phyloP scores from a whole-genome alignment of 768 basidiomycete species.

The Sistotremastrum niveocremeum region DNA sequence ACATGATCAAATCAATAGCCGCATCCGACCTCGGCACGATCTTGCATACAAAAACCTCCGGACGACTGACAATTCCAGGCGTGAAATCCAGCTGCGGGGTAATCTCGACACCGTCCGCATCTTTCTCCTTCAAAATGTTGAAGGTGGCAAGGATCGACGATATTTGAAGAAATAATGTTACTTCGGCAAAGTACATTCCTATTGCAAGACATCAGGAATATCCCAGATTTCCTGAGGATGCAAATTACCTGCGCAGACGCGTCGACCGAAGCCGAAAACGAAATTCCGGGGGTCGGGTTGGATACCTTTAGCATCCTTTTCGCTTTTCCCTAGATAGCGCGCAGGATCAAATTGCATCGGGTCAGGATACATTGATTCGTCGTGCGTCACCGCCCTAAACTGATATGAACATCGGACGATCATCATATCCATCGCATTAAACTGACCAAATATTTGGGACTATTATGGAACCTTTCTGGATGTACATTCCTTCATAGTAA shows the following conservation, averaged over 20 bases:
- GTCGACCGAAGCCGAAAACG: conserved; percentile 16
- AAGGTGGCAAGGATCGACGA: conserved; percentile 17
- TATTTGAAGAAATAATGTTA: conserved; percentile 17
- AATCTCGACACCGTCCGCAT: conserved; percentile 7
- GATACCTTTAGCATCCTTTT: conserved; percentile 1
- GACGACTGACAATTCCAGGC: too few relatives aligned
- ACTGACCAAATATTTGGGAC: conserved; percentile 4
- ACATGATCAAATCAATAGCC: too few relatives aligned
- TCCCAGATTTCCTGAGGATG: not conserved
- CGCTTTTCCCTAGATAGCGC: conserved; percentile 14
- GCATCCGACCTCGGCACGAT: too few relatives aligned
- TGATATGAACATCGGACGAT: conserved; percentile 15
- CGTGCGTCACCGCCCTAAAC: conserved; percentile 13
- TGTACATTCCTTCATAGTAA: conserved; percentile 1
- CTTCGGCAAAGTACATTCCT: conserved; percentile 14
- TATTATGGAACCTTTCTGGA: not conserved
- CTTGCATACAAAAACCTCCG: too few relatives aligned
- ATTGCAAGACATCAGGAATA: not conserved
- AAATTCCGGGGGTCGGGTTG: conserved; percentile 12
- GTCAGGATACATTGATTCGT: conserved; percentile 13
- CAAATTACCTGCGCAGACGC: conserved; percentile 3
- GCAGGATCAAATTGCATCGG: conserved; percentile 19
- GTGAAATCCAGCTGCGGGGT: too few relatives aligned
- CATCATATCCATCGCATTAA: conserved; percentile 10
- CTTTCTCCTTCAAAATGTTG: conserved; percentile 13